phyloP scores from a whole-genome alignment of 768 basidiomycete genomes.

The Boletus rubroflammeus region DNA sequence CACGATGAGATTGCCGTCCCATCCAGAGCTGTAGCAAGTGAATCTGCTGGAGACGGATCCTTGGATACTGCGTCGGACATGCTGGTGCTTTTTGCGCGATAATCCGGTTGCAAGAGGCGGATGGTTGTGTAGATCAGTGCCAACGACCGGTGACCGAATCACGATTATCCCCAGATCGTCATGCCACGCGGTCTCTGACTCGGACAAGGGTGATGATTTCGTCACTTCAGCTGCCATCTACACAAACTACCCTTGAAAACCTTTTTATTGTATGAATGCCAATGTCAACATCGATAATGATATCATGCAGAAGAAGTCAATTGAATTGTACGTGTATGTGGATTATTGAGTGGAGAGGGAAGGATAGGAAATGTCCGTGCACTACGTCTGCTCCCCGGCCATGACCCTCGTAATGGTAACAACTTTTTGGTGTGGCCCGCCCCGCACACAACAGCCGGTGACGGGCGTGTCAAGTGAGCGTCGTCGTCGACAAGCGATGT shows the following conservation, averaged over 20 bases:
- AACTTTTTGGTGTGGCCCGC: constrained; percentile 15
- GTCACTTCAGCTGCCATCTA: not conserved
- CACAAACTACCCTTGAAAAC: not conserved
- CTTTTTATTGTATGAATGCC: constrained; percentile 10
- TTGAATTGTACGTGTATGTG: constrained; percentile 19
- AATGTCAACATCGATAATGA: constrained; percentile 24
- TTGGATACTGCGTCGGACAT: constrained; percentile 27
- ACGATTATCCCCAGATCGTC: constrained; percentile 3
- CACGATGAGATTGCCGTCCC: constrained; percentile 32
- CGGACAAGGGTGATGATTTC: not conserved
- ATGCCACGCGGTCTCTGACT: not conserved
- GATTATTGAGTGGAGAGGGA: constrained; percentile 29
- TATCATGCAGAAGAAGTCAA: constrained; percentile 26
- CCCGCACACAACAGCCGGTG: not conserved
- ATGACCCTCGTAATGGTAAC: constrained; percentile 28
- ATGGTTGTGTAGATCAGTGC: not conserved
- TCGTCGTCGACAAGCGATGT: constrained; percentile 2
- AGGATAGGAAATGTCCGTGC: constrained; percentile 34
- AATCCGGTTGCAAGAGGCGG: not conserved
- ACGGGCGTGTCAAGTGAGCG: not conserved
- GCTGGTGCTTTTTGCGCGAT: not conserved
- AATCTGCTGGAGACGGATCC: constrained; percentile 23
- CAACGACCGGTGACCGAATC: not conserved
- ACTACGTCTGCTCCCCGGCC: constrained; percentile 35
- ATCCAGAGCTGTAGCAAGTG: constrained; percentile 26